These are phyloP conservation scores for Tilletia indica DNA, from an alignment of 1,284 basidiomycete species.

Conservation along the genomic window DNA sequence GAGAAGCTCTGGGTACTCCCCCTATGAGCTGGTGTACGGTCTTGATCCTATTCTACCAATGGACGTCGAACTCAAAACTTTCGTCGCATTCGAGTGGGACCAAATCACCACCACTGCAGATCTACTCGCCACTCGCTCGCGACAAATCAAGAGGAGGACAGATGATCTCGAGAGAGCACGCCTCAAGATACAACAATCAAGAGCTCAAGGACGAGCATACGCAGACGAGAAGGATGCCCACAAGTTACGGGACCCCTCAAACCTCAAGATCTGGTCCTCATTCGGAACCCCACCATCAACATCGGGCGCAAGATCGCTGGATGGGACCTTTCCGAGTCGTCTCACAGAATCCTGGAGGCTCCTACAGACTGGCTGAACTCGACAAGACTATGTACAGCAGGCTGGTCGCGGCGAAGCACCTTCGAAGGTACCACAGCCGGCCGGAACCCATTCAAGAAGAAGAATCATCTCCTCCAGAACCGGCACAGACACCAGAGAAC, in stretches of 20 bases:
- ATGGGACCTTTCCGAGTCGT: neutral
- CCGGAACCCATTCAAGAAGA: no score
- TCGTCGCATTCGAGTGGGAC: neutral
- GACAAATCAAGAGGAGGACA: neutral
- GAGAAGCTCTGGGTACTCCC: neutral
- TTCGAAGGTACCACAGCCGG: neutral
- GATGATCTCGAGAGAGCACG: neutral
- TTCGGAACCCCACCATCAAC: neutral
- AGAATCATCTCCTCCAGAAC: no score
- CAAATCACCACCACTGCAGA: neutral
- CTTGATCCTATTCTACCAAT: neutral
- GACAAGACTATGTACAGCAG: neutral
- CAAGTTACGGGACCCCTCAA: neutral
- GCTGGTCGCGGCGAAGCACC: neutral
- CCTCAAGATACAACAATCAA: neutral
- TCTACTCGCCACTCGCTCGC: neutral
- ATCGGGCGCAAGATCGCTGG: neutral
- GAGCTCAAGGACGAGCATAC: neutral
- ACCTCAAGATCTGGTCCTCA: neutral
- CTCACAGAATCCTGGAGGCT: neutral
- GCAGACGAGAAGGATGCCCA: neutral
- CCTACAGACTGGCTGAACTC: neutral
- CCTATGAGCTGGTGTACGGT: neutral
- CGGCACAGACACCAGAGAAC: no score
- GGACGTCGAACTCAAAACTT: neutral